Percentiles rank a stretch among this genome's conserved stretches.
These are phyloP conservation scores for Pseudopithomyces chartarum DNA, from an alignment of 2,329 filamentous ascomycete genomes.

Conservation along the genomic window DNA sequence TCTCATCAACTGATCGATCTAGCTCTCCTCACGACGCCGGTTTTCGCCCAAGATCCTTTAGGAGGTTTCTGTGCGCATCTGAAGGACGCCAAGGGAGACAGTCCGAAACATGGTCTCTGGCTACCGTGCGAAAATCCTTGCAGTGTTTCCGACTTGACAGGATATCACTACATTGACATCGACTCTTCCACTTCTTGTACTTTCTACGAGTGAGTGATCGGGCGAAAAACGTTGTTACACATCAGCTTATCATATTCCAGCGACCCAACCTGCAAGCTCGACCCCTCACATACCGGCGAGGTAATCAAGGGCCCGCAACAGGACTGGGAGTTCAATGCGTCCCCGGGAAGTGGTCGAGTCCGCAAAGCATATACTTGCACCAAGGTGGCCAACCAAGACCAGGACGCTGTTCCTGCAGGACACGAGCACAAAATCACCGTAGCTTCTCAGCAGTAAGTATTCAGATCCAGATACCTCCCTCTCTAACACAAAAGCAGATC, in stretches of 20 bases:
- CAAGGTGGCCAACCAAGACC: not conserved
- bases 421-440: not conserved
- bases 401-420: not conserved
- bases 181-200: not conserved
- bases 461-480: not conserved
- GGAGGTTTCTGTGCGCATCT: not conserved
- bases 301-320: not conserved
- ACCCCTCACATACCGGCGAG: not conserved
- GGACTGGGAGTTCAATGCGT: not conserved
- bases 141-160: not conserved
- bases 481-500: not conserved
- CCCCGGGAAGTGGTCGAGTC: not conserved
- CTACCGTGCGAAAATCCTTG: not conserved
- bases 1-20: not conserved
- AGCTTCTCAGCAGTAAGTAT: not conserved
- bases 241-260: not conserved
- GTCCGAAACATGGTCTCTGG: not conserved
- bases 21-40: not conserved
- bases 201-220: not conserved
- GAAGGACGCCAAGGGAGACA: not conserved
- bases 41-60: not conserved
- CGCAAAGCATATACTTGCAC: not conserved
- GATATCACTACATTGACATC: not conserved
- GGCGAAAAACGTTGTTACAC: not conserved
- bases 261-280: not conserved